Base-by-base conservation (phyloP, 371 early-diverging fungal species). In the Mortierella sp. region DNA sequence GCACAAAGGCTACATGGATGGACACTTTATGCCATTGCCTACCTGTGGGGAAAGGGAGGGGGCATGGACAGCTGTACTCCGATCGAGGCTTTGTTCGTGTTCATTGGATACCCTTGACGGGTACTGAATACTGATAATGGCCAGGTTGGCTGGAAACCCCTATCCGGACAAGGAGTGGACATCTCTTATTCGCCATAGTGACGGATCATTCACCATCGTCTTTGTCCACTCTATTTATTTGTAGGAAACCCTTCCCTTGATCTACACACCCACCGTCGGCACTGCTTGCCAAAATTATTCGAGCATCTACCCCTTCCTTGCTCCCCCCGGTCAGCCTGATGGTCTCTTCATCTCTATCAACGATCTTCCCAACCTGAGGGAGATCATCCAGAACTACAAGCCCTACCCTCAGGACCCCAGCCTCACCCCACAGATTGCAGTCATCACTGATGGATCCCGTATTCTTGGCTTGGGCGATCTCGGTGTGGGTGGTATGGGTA, bases 261-360 rank as follows among this genome's bases (percentile, higher is more conserved):
- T 96, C 65, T 96, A 96, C 82, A 96, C 96, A 14, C 97, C 96
- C 31, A 93, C 94, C 18, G 95, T 96, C 23, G 96, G 95, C 54
- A 84, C 91, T 58, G 97, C 95, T 6, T 96, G 97, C 80, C 84
- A 88, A 60, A 86, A 93, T 61, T 96, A 92, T 80, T 95, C 95
- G 10, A 87, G 91, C 64, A 91, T 96, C 60, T 93, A 93, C 66
- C 93, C 92, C 39, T 92, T 92, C 80, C 84, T 93, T 45, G 87
- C 86, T 12, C 87, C 93, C 52, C 87, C 93, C 41, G 94, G 90
- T 64, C 83, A 85, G 8, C 87, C 88, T 16, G 91, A 94, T 69
- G 96, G 97, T n/a, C 86, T 96, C 45, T 96, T 89, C 80, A 84
- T 96, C 53, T 89, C 93, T 1, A 70, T 94, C 54, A 82, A 87